Base-by-base conservation (phyloP, 2,329 filamentous ascomycete species). In the Arthrobotrys sinensis region DNA sequence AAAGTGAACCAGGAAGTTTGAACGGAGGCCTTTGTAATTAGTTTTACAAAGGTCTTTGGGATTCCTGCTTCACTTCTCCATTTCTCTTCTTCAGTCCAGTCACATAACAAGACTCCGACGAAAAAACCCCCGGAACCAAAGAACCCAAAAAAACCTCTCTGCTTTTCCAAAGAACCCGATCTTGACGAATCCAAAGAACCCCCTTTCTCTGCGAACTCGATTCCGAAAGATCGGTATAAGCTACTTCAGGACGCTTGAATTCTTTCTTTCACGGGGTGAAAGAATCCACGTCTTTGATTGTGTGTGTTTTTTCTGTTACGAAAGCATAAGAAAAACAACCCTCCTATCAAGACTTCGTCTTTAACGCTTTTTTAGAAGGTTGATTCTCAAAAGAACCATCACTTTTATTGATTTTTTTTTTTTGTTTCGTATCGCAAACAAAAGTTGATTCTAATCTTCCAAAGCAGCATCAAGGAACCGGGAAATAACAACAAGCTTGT, bases 211-310 rank as follows among this genome's bases (percentile, higher is more conserved):
- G 24, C 24, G 24, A 66, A 70, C 62, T 71, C 73, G 73, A 71
- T 77, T 77, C 73, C 32, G 45, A 69, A 36, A 77, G 73, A 77
- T 77, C 52, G 73, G 73, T 62, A 57, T 36, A 46, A 53, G 34
- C 50, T 50, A 28, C 12, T 46, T 52, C 52, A 60, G 43, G 73
- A 69, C 65, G 73, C 36, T 62, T 62, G 73, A 77, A 71, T 71
- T 77, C 73, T 77, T 76, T 77, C 73, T 66, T 66, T 65, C 50
- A 70, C 73, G 73, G 73, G 73, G 73, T 77, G 60, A 71, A 77
- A 77, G 73, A 77, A 67, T 66, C 32, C 69, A 67, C 73, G 73
- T 73, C 69, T 66, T 34, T 40, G 55, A 46, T 68, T 57, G 46
- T 69, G 71, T 60, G 24, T 28, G 24, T 66, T 66, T 71, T 40